Base-by-base conservation (phyloP, 192 early-diverging fungal species). In the Diversispora epigaea region DNA sequence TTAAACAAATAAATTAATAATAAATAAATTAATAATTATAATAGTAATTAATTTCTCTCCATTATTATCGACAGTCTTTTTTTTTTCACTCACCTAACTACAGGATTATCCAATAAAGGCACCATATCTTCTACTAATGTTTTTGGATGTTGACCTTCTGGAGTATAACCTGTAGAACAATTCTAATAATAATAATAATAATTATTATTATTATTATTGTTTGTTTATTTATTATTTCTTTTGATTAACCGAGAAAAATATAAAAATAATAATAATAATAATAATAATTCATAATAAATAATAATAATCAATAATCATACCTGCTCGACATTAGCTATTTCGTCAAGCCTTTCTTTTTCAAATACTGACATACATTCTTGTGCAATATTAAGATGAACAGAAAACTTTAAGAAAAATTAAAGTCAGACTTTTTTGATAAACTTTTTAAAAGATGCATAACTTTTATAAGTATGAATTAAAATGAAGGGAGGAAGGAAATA, bases 281-380 rank as follows among this genome's bases (percentile, higher is more conserved):
- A 7, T 49, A 56, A 21, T n/a, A 50, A 0, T 39, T 47, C n/a
- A n/a, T n/a, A n/a, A 25, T 43, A 40, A 40, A 25, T 4, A 4
- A 54, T 43, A 40, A 9, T 17, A 44, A 68, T 14, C 0, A 66
- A 25, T 43, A n/a, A 12, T 47, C 10, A 17, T 25, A 39, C 68
- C 39, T 96, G 94, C 79, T 96, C 92, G 12, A 95, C 85, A 45
- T 85, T 78, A 6, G 92, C 94, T 15, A 94, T 77, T 11, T 85
- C 58, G 22, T 88, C 86, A 58, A 96, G 78, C 40, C 90, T 89
- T 60, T 88, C 81, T 12, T 85, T 80, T 65, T 90, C 87, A 82
- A 94, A 94, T 47, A 91, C 78, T 8, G 80, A 77, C 85, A 93
- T 90, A 77, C 92, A 96, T 71, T 93, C 92, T 79, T 91, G 89